phyloP scores from a whole-genome alignment of 805 yeast species.

The Ogataea nakhonphanomensis region DNA sequence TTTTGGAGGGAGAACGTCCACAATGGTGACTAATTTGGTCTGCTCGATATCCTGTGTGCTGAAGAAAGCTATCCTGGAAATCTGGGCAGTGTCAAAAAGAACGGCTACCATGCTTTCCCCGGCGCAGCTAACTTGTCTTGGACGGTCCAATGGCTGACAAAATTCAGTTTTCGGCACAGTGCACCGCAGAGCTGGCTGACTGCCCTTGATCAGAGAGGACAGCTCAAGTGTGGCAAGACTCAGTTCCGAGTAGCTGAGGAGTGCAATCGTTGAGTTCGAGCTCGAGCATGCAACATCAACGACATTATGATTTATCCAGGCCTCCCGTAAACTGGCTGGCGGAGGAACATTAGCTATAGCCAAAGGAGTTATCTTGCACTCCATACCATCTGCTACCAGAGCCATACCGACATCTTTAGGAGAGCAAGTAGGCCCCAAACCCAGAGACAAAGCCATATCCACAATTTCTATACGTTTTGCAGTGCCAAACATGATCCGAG shows the following conservation, averaged over 20 bases:
- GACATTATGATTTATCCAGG: slow-evolving; percentile 53
- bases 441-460: slow-evolving; percentile 61
- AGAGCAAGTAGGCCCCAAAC: slow-evolving; percentile 63
- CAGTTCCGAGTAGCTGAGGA: slow-evolving; percentile 46
- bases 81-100: slow-evolving; percentile 49
- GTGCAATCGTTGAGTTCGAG: slow-evolving; percentile 57
- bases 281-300: slow-evolving; percentile 62
- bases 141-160: slow-evolving; percentile 40
- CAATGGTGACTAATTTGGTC: slow-evolving; percentile 39
- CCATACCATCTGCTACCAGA: slow-evolving; percentile 74
- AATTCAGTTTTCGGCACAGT: slow-evolving; percentile 35
- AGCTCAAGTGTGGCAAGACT: slow-evolving; percentile 46
- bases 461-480: slow-evolving; percentile 51
- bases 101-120: slow-evolving; percentile 53
- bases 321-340: slow-evolving; percentile 74
- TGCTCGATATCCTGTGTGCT: slow-evolving; percentile 41
- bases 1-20: slow-evolving; percentile 45
- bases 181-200: slow-evolving; percentile 41
- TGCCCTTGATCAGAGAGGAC: slow-evolving; percentile 40
- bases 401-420: slow-evolving; percentile 78
- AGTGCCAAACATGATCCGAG: slow-evolving; percentile 67
- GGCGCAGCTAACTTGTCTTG: slow-evolving; percentile 64
- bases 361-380: slow-evolving; percentile 75
- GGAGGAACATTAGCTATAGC: slow-evolving; percentile 90
- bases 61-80: slow-evolving; percentile 50